phyloP scores from a whole-genome alignment of 2,329 filamentous ascomycete species.

The Penicillium verrucosum region DNA sequence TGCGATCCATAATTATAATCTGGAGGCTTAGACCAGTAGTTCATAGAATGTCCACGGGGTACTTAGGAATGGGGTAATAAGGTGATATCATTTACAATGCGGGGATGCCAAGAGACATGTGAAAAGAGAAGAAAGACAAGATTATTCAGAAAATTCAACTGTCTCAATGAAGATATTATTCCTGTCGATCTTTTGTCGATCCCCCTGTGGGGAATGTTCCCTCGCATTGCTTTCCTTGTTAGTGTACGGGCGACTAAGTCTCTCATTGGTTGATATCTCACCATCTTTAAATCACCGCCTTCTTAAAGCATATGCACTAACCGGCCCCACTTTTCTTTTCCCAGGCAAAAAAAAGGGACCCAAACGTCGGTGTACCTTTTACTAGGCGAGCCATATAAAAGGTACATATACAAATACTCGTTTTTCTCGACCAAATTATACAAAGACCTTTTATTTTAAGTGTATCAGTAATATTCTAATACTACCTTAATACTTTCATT shows the following conservation, averaged over 20 bases:
- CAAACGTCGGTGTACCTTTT: too few relatives aligned
- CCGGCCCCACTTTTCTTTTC: too few relatives aligned
- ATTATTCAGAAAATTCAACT: neutral
- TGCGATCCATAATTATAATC: neutral
- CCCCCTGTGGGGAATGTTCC: neutral
- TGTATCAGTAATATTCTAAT: too few relatives aligned
- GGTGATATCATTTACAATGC: neutral
- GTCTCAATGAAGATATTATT: neutral
- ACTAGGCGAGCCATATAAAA: too few relatives aligned
- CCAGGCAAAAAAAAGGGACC: too few relatives aligned
- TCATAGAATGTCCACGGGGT: neutral
- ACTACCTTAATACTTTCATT: too few relatives aligned
- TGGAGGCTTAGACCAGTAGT: neutral
- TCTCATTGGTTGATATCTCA: too few relatives aligned
- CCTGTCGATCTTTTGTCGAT: neutral
- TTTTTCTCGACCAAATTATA: too few relatives aligned
- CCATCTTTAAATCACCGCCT: too few relatives aligned
- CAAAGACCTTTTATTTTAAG: too few relatives aligned
- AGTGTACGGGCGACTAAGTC: neutral
- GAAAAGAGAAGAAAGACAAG: neutral
- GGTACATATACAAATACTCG: too few relatives aligned
- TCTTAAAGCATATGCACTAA: too few relatives aligned
- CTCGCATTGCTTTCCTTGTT: constrained; percentile 11
- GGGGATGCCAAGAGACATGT: constrained; percentile 6
- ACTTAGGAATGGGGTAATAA: neutral